These are phyloP conservation scores for Clavispora fructus DNA, from an alignment of 805 yeast species.

Conservation along the genomic window DNA sequence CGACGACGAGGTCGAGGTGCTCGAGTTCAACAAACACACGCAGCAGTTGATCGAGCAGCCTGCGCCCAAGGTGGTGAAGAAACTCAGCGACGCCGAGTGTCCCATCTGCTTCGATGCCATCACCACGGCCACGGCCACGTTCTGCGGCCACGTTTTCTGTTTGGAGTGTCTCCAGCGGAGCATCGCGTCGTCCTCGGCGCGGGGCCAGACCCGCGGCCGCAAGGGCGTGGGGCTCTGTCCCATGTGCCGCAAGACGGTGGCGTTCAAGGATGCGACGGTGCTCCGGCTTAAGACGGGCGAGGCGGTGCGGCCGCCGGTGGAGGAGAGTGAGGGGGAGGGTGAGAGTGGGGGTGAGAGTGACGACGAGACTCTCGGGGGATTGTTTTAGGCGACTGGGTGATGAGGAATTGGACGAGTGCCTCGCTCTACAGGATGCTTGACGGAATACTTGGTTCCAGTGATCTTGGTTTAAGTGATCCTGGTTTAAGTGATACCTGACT, in stretches of 20 bases:
- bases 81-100: conserved; percentile 33
- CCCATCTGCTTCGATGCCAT: conserved; percentile 42
- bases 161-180: conserved; percentile 39
- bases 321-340: background rate
- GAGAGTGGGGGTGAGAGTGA: conserved; percentile 1
- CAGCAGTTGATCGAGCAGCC: conserved; percentile 24
- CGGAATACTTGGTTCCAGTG: no score
- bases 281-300: conserved; percentile 11
- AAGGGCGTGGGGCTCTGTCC: conserved; percentile 41
- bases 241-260: conserved; percentile 34
- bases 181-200: conserved; percentile 34
- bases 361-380: conserved; percentile 2
- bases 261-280: conserved; percentile 31
- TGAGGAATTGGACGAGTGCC: no score
- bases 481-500: no score
- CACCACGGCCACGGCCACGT: conserved; percentile 34
- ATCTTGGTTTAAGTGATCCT: no score
- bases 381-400: background rate
- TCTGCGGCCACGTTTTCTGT: conserved; percentile 42
- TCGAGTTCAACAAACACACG: conserved; percentile 35
- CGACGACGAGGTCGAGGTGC: conserved; percentile 27
- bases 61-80: conserved; percentile 23
- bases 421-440: no score
- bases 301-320: conserved; percentile 7
- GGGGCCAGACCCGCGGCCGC: conserved; percentile 36